These are phyloP conservation scores for Scheffersomyces titani DNA, from an alignment of 1,139 yeast species.

Conservation along the genomic window DNA sequence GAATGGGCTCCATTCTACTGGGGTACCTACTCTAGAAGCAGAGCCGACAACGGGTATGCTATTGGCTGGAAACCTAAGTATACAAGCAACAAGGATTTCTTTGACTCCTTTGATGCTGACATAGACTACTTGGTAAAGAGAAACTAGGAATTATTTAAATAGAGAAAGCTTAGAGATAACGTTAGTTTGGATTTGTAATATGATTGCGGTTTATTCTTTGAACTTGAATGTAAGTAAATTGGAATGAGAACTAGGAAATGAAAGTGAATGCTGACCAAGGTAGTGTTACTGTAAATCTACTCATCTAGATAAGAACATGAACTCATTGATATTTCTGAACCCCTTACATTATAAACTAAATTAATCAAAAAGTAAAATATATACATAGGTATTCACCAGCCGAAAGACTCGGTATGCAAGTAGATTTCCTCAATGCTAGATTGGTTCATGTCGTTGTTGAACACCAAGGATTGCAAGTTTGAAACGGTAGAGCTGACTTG, in stretches of 20 bases:
- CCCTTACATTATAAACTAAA: background rate
- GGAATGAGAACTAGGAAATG: too few species aligned
- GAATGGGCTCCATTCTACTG: slow-evolving; percentile 25
- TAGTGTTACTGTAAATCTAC: background rate
- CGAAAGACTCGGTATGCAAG: slow-evolving; percentile 60
- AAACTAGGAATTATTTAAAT: background rate
- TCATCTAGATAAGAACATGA: slow-evolving; percentile 13
- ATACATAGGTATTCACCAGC: slow-evolving; percentile 44
- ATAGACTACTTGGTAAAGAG: slow-evolving; percentile 10
- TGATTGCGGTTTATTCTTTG: too few species aligned
- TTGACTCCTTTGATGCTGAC: slow-evolving; percentile 17
- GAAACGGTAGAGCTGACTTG: slow-evolving; percentile 50
- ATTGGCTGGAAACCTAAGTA: slow-evolving; percentile 27
- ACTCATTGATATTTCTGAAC: slow-evolving; percentile 13
- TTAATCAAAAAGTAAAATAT: background rate
- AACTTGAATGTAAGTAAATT: too few species aligned
- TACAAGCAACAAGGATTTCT: slow-evolving; percentile 10
- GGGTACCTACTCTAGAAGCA: slow-evolving; percentile 33
- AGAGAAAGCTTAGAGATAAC: too few species aligned
- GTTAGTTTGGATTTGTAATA: too few species aligned
- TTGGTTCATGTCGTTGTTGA: slow-evolving; percentile 28
- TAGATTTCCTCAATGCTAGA: slow-evolving; percentile 49
- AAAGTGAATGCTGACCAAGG: background rate
- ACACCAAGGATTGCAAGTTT: slow-evolving; percentile 30
- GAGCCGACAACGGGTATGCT: slow-evolving; percentile 26